Conservation (phyloP, 139 green algal genomes). For the Chlamydomonas asymmetrica region DNA sequence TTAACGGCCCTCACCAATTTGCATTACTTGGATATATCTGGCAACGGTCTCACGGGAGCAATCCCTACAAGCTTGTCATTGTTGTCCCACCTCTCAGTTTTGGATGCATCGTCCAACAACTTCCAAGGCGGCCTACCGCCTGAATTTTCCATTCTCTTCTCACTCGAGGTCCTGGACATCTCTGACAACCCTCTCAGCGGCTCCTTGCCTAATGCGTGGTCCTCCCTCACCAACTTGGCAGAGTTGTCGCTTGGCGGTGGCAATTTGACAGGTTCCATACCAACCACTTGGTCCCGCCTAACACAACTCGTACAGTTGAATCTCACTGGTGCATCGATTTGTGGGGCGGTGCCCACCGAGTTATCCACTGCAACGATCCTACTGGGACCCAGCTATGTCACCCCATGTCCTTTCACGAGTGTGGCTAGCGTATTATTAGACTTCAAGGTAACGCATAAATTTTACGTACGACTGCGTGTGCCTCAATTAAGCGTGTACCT, state of each 20-base stretch:
- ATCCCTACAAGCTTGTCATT: constrained; percentile 9
- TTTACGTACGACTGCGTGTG: too few species aligned
- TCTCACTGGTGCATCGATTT: too few species aligned
- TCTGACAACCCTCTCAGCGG: constrained; percentile 12
- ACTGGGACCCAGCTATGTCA: too few species aligned
- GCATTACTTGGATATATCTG: constrained; percentile 13
- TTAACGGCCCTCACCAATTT: constrained; percentile 12
- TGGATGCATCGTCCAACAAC: background rate
- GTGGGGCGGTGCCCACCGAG: too few species aligned
- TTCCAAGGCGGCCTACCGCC: constrained; percentile 14
- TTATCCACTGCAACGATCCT: too few species aligned
- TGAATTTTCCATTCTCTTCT: background rate
- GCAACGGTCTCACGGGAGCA: constrained; percentile 11
- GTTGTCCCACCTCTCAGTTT: background rate
- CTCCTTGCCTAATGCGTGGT: background rate
- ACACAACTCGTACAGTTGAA: too few species aligned
- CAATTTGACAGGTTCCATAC: too few species aligned
- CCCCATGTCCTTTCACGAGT: too few species aligned
- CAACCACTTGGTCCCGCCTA: too few species aligned
- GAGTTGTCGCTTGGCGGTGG: constrained; percentile 6
- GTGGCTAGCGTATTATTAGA: too few species aligned
- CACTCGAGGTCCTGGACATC: background rate
- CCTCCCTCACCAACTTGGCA: background rate
- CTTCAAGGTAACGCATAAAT: too few species aligned
- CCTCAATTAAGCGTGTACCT: too few species aligned